Evolutionary conservation across 305 asterid species (phyloP), one percentile per base, ranked within the genome.

Genomic region (Withania somnifera): DNA sequence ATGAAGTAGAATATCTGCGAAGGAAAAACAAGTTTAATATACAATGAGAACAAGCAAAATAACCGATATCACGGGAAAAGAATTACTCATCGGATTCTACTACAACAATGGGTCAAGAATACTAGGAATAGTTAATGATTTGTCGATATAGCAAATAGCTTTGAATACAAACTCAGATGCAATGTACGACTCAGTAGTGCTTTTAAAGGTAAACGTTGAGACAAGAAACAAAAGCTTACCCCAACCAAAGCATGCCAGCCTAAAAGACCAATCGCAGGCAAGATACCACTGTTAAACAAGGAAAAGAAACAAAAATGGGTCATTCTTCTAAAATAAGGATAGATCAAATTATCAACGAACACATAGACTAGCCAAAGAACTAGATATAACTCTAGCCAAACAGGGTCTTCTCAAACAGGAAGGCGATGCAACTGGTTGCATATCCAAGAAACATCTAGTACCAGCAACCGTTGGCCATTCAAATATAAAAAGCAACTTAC

Each of bases 221-320:
- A 75, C 80, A 50, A 28, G 2, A 28, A 0, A 9, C 9, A 17
- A 53, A 77, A 83, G 57, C 97, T 92, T 90, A 95, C 99, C 96
- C 97, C 99, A 87, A 91, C 95, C 75, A 93, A 76, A 54, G 87
- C 84, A 84, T 87, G 91, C 36, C 85, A 86, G 38, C 78, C 82
- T 82, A 94, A 75, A 78, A 93, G 82, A 77, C 90, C 98, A 81
- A 96, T 82, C 68, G 99, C 98, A 67, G 99, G 96, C 89, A 96
- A 90, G 86, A 96, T 91, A 81, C 99, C 99, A 58, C 99, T 96
- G 97, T 85, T 76, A 77, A 81, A 85, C 61, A 67, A 28, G 67
- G 51, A 66, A 71, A 51, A 4, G 66, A 0, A 51, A 64, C 7
- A 28, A 51, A n/a, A 76, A 51, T 28, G 11, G 51, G 47, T 54